Conservation (phyloP, 2,329 filamentous ascomycete species). For the Paraconiothyrium sp. region DNA sequence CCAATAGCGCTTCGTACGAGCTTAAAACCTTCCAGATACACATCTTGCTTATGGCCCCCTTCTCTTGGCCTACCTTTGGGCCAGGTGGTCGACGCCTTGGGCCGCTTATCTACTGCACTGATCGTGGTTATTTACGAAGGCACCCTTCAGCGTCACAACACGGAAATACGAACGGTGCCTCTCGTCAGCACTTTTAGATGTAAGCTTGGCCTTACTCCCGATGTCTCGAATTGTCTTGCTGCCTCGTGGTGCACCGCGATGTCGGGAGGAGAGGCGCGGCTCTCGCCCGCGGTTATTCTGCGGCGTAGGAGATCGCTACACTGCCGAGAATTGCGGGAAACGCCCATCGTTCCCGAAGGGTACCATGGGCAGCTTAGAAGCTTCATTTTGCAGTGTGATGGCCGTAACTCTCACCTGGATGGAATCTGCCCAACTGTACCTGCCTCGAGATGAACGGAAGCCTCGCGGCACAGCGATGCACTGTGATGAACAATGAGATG, state of each 20-base stretch:
- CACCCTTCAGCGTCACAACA: neutral
- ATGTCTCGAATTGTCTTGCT: constrained; percentile 5
- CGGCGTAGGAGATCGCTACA: neutral
- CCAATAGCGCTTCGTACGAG: neutral
- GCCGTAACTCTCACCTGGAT: constrained; percentile 6
- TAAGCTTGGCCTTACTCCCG: neutral
- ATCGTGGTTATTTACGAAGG: neutral
- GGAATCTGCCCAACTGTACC: constrained; percentile 10
- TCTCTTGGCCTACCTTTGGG: neutral
- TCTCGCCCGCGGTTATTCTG: neutral
- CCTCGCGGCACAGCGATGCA: constrained; percentile 6
- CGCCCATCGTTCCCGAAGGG: neutral
- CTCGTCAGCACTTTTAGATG: neutral
- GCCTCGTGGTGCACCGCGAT: constrained; percentile 3
- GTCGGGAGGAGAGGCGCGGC: constrained; percentile 7
- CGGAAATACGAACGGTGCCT: neutral
- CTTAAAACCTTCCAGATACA: neutral
- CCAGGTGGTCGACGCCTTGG: constrained; percentile 1
- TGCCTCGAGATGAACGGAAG: constrained; percentile 1
- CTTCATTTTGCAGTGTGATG: constrained; percentile 7
- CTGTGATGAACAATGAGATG: neutral
- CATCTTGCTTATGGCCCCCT: neutral
- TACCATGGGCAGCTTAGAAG: neutral
- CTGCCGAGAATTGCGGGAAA: constrained; percentile 5
- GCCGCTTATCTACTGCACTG: constrained; percentile 1